Evolutionary conservation across 371 early-diverging fungal species (phyloP).

Genomic region (Mortierella sp.): DNA sequence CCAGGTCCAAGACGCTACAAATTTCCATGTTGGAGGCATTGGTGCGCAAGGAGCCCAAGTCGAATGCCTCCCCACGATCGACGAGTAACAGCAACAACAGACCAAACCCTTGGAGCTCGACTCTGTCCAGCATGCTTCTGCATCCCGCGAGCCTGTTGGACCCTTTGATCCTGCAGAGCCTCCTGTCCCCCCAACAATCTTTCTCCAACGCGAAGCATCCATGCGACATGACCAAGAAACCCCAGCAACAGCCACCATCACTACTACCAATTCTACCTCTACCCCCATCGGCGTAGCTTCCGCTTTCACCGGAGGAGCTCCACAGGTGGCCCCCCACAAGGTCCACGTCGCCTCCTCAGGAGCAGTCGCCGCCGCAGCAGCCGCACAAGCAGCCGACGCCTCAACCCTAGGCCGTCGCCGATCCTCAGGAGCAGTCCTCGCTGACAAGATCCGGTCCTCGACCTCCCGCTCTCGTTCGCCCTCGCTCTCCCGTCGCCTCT

Average conservation of each 20-base stretch:
- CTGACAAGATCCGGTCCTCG: conserved; percentile 22
- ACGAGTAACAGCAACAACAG: not conserved
- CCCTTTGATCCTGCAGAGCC: conserved; percentile 14
- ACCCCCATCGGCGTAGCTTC: too few species aligned
- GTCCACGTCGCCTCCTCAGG: conserved; percentile 12
- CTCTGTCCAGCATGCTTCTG: conserved; percentile 12
- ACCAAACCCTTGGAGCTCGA: conserved; percentile 2
- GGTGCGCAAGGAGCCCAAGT: not conserved
- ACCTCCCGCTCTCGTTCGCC: conserved; percentile 13
- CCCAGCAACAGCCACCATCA: not conserved
- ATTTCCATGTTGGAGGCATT: not conserved
- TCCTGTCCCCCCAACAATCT: not conserved
- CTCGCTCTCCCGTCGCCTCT: conserved; percentile 26
- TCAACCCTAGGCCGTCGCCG: conserved; percentile 14
- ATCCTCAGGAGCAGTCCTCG: conserved; percentile 15
- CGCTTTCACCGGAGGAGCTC: too few species aligned
- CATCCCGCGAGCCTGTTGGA: conserved; percentile 7
- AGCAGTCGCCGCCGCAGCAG: conserved; percentile 8
- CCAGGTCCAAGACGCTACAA: not conserved
- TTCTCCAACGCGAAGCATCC: conserved; percentile 7
- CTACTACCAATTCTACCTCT: not conserved
- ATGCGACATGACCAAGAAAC: not conserved
- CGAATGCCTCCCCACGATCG: not conserved
- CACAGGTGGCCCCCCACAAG: not conserved
- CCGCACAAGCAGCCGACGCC: conserved; percentile 15